Evolutionary conservation across 805 yeast genomes (phyloP), one percentile per base, ranked within the genome.

Genomic region (Kodamaea lidongshanica): DNA sequence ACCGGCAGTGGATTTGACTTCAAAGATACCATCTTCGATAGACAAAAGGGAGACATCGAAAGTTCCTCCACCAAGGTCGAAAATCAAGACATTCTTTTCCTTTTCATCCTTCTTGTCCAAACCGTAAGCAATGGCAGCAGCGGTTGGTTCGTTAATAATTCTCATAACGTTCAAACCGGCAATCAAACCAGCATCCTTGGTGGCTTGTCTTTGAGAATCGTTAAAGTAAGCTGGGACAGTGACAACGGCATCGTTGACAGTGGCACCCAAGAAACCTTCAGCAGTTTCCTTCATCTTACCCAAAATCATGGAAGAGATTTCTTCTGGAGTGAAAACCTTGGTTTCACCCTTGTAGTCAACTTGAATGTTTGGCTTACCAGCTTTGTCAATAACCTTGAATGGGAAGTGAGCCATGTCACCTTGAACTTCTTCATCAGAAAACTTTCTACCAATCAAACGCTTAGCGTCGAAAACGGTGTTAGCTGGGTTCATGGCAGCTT

Each of bases 51-150:
- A 64, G 31, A 64, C 70, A 61, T 40, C 63, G 53, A 64, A 63
- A 43, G 70, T 63, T 55, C 70, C 70, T 45, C 70, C 44, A 40
- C 44, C 70, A 50, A 63, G 60, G 54, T 64, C 69, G 57, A 64
- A 63, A 45, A 64, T 64, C 46, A 64, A 55, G 27, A 64, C 69
- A 44, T 63, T 61, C 73, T 80, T 81, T 70, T 83, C 94, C 29
- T 50, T 40, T 43, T 58, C 67, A 53, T 76, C 77, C 60, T 74
- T 61, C 47, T 53, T 53, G 74, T 57, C 77, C 72, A 50, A 51
- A 48, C 56, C 56, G 56, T 51, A 52, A 42, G 56, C 56, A 45
- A 51, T 51, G 37, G 56, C 56, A 29, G 56, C 56, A 32, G 56
- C 56, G 28, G 56, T 50, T 30, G 56, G 56, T 48, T 51, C 56